Evolutionary conservation across 2,329 filamentous ascomycete species (phyloP).

Genomic region (Rhinocladiella mackenziei): DNA sequence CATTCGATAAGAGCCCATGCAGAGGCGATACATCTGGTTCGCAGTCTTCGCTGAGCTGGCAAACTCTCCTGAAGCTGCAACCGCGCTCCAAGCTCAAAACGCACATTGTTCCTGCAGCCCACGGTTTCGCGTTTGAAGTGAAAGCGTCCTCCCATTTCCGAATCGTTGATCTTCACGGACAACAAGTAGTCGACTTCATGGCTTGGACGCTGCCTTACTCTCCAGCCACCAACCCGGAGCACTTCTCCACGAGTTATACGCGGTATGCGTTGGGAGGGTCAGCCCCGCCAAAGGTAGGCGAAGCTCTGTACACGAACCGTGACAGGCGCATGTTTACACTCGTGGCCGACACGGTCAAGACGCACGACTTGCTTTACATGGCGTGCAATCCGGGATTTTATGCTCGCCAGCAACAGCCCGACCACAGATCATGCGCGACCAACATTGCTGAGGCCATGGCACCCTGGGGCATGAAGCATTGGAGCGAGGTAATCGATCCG

Average conservation of each 20-base stretch:
- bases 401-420: constrained; percentile 31
- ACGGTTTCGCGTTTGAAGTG: constrained; percentile 35
- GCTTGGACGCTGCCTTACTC: constrained; percentile 35
- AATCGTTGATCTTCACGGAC: constrained; percentile 39
- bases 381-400: constrained; percentile 40
- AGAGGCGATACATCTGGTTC: no score
- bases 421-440: constrained; percentile 38
- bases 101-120: constrained; percentile 22
- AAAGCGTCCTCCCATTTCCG: constrained; percentile 37
- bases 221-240: constrained; percentile 27
- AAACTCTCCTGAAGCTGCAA: no score
- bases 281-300: constrained; percentile 35
- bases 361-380: constrained; percentile 43
- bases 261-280: constrained; percentile 37
- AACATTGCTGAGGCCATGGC: constrained; percentile 40
- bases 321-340: constrained; percentile 37
- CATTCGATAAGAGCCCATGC: no score
- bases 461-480: constrained; percentile 34
- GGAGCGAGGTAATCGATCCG: constrained; percentile 37
- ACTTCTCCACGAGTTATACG: constrained; percentile 40
- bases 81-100: no score
- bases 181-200: constrained; percentile 41
- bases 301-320: constrained; percentile 38
- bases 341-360: constrained; percentile 38
- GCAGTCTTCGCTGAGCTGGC: no score